Conservation (phyloP, 345 rosid species). For the Eucalyptus brandiana region DNA sequence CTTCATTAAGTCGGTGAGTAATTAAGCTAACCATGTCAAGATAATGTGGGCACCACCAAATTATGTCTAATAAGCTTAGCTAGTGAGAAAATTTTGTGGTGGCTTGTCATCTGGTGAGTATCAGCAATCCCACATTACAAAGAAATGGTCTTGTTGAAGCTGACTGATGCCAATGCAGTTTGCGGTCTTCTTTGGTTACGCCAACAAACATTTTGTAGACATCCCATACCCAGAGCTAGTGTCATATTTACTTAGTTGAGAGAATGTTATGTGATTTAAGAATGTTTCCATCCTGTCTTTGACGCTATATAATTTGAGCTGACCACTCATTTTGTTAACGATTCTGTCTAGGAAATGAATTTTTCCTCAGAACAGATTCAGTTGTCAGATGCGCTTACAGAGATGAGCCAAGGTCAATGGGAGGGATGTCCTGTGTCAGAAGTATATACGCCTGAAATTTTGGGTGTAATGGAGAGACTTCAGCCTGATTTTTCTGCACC, state of each 20-base stretch:
- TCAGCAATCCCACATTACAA: neutral
- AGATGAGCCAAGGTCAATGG: conserved; percentile 84
- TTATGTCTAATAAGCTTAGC: neutral
- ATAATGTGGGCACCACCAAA: neutral
- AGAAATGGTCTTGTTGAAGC: neutral
- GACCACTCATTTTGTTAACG: conserved; percentile 2
- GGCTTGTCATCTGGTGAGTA: neutral
- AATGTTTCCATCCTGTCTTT: neutral
- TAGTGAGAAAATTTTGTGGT: neutral
- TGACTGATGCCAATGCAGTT: neutral
- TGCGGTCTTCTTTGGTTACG: neutral
- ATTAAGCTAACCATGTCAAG: neutral
- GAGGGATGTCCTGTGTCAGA: conserved; percentile 65
- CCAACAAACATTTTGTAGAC: neutral
- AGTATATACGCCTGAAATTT: conserved; percentile 46
- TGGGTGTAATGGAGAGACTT: conserved; percentile 49
- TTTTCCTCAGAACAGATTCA: conserved; percentile 59
- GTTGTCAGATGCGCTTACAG: conserved; percentile 52
- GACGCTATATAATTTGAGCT: neutral
- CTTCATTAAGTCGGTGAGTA: neutral
- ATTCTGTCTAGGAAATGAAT: conserved; percentile 57
- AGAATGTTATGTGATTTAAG: neutral
- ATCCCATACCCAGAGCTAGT: neutral
- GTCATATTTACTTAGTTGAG: neutral
- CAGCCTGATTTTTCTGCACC: conserved; percentile 94